A percentile compares a stretch with the other conserved stretches of the same genome.
phyloP scores from a whole-genome alignment of 2,329 filamentous ascomycete genomes.

The Lasiodiplodia citricola region DNA sequence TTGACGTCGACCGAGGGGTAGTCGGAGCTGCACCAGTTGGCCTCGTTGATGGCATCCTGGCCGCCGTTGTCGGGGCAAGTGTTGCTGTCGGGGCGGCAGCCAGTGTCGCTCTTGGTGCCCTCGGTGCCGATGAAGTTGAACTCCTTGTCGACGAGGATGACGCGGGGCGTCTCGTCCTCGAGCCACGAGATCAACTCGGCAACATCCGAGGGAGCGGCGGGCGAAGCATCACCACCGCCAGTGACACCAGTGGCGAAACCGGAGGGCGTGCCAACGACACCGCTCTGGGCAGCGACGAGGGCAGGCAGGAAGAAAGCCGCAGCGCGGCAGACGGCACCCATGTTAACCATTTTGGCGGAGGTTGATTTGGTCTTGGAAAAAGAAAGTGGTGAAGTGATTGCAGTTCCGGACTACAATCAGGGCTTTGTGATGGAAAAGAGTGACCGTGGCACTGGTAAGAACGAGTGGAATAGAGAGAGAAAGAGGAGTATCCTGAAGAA shows the following conservation, averaged over 20 bases:
- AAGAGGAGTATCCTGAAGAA: slow-evolving; percentile 6
- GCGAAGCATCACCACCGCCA: slow-evolving; percentile 33
- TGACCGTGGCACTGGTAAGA: slow-evolving; percentile 1
- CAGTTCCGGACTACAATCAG: slow-evolving; percentile 21
- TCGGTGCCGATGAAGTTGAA: slow-evolving; percentile 38
- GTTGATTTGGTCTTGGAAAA: neutral
- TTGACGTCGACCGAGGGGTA: slow-evolving; percentile 30
- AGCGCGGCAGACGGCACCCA: slow-evolving; percentile 8
- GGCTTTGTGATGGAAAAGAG: slow-evolving; percentile 6
- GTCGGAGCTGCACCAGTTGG: slow-evolving; percentile 21
- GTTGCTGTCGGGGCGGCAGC: slow-evolving; percentile 22
- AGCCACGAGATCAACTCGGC: slow-evolving; percentile 33
- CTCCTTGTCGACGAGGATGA: slow-evolving; percentile 34
- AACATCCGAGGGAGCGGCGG: slow-evolving; percentile 33
- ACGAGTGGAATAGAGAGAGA: slow-evolving; percentile 4
- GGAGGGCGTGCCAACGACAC: slow-evolving; percentile 35
- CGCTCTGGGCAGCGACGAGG: slow-evolving; percentile 20
- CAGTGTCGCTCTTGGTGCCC: slow-evolving; percentile 24
- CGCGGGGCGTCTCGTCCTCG: slow-evolving; percentile 31
- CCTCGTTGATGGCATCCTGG: slow-evolving; percentile 25
- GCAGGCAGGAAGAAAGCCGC: slow-evolving; percentile 17
- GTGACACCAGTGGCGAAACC: slow-evolving; percentile 36
- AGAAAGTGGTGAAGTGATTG: slow-evolving; percentile 3
- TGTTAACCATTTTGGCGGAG: slow-evolving; percentile 16
- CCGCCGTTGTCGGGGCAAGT: slow-evolving; percentile 21